phyloP scores from a whole-genome alignment of 495 filamentous ascomycete species.

The Penicillium ochrochloron region DNA sequence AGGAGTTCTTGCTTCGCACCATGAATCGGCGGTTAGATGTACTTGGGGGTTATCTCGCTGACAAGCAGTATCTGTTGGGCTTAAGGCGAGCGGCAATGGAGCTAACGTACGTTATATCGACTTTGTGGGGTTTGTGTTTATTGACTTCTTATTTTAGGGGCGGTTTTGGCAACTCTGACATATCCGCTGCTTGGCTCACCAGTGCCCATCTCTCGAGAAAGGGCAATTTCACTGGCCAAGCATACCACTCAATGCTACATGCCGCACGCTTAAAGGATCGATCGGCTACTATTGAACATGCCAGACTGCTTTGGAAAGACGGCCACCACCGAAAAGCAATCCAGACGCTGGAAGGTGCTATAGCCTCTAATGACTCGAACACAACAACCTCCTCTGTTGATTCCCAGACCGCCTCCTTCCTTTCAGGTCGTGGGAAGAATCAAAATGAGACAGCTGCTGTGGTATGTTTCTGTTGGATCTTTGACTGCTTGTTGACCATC shows the following conservation, averaged over 20 bases:
- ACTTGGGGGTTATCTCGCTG: slow-evolving; percentile 80
- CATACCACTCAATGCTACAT: slow-evolving; percentile 91
- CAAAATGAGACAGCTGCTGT: slow-evolving; percentile 55
- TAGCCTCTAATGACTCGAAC: slow-evolving; percentile 71
- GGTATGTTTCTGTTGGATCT: slow-evolving; percentile 28
- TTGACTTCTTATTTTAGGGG: slow-evolving; percentile 38
- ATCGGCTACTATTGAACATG: slow-evolving; percentile 89
- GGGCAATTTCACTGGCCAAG: slow-evolving; percentile 75
- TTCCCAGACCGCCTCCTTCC: slow-evolving; percentile 35
- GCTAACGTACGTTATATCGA: slow-evolving; percentile 44
- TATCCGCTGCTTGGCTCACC: slow-evolving; percentile 83
- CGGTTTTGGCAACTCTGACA: slow-evolving; percentile 63
- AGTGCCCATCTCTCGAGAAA: slow-evolving; percentile 88
- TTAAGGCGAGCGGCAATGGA: slow-evolving; percentile 86
- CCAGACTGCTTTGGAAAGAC: slow-evolving; percentile 90
- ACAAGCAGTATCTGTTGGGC: slow-evolving; percentile 95
- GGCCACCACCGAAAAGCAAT: slow-evolving; percentile 95
- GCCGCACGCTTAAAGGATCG: slow-evolving; percentile 82
- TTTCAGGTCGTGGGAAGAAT: slow-evolving; percentile 42
- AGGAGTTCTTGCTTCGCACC: slow-evolving; percentile 53
- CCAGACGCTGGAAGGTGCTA: slow-evolving; percentile 82
- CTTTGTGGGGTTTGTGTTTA: not conserved
- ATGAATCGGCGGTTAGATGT: slow-evolving; percentile 79
- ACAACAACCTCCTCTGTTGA: slow-evolving; percentile 51
- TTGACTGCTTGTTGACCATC: not conserved